phyloP scores from a whole-genome alignment of 805 yeast species.

The Pichia gijzeniarum region DNA sequence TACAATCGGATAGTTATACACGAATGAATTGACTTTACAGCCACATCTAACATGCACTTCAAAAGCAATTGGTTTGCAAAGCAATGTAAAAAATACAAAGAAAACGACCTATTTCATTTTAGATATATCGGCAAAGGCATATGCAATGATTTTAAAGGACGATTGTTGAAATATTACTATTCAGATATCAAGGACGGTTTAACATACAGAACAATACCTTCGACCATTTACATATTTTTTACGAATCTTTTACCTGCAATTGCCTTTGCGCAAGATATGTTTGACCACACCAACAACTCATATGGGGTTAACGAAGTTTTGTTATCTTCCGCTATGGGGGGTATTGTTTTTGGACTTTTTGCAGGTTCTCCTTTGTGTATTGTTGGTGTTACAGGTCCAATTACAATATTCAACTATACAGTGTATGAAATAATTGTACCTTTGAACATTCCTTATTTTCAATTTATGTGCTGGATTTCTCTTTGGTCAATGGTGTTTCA shows the following conservation, averaged over 20 bases:
- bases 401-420: slow-evolving; percentile 86
- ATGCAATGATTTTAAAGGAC: slow-evolving; percentile 39
- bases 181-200: slow-evolving; percentile 81
- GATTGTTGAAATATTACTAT: slow-evolving; percentile 56
- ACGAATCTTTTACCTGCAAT: slow-evolving; percentile 89
- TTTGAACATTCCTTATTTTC: slow-evolving; percentile 53
- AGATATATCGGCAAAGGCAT: slow-evolving; percentile 44
- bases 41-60: background rate
- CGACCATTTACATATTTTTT: slow-evolving; percentile 77
- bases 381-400: slow-evolving; percentile 97
- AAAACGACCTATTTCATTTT: slow-evolving; percentile 20
- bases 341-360: slow-evolving; percentile 78
- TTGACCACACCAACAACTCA: slow-evolving; percentile 77
- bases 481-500: slow-evolving; percentile 88
- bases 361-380: slow-evolving; percentile 91
- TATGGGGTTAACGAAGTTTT: slow-evolving; percentile 92
- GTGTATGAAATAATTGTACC: slow-evolving; percentile 67
- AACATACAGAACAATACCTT: slow-evolving; percentile 83
- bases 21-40: no score
- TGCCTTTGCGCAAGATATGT: slow-evolving; percentile 97
- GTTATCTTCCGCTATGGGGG: slow-evolving; percentile 79
- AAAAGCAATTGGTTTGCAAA: background rate
- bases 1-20: no score
- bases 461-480: slow-evolving; percentile 94
- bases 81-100: slow-evolving; percentile 9